Base-by-base conservation (phyloP, 1,139 yeast genomes). In the Geotrichum histeridarum region DNA sequence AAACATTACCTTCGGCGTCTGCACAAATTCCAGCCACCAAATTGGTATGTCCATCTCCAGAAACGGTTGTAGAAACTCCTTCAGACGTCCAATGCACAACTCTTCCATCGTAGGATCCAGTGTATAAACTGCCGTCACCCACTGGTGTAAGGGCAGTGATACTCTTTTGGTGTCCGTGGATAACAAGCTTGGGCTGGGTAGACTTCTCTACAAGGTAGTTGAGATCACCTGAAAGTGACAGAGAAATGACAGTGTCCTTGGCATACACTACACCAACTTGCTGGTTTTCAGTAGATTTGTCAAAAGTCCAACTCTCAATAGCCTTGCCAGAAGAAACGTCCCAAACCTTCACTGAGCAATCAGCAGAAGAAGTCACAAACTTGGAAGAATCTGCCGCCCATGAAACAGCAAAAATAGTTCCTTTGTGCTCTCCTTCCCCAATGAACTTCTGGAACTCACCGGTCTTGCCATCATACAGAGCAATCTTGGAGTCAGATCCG, bases 61-160 rank as follows among this genome's bases (percentile, higher is more conserved):
- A 33, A 18, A 55, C 56, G 12, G 47, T 42, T 8, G 48, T 47
- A n/a, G 59, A 17, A 9, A 17, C 46, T 4, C 58, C 60, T 11
- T 53, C 36, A 31, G 47, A 15, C 46, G 54, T 11, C 94, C 96
- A 87, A 57, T 76, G 69, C 55, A 78, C 71, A n/a, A 88, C 69
- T 50, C 79, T 73, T 17, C 98, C 97, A 67, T 91, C 96, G 54
- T 87, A 82, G 14, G 93, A 83, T n/a, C 96, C 97, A 4, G 94
- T 79, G 59, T 70, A 72, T 18, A 83, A 59, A 1, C 62, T 57
- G 1, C 57, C 61, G 0, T 65, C 63, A 2, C 63, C 68, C 1
- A 69, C 65, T 11, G 63, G 60, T 0, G 79, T 68, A 41, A 83
- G 66, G 0, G 86, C 75, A 1, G 96, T 87, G 55, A 93, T 78